Conservation (phyloP, 805 yeast genomes). For the Wickerhamiella musiphila region DNA sequence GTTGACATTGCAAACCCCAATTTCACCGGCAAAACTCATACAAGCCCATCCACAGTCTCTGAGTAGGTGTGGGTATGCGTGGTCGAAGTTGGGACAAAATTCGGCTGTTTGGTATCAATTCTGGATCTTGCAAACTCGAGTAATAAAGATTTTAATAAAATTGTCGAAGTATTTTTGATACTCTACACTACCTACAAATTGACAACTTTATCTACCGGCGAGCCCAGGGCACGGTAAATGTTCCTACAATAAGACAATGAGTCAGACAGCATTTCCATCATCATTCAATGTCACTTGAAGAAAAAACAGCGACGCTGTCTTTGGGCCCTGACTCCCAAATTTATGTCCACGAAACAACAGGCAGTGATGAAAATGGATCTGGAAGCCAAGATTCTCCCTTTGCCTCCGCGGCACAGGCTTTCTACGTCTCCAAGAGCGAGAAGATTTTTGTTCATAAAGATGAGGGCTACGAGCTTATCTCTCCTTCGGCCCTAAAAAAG, state of each 20-base stretch:
- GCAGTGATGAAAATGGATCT: constrained; percentile 29
- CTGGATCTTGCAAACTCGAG: background rate
- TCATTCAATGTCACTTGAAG: constrained; percentile 9
- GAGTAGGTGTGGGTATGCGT: no score
- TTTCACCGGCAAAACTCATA: background rate
- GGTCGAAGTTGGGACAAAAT: no score
- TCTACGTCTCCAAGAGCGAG: constrained; percentile 29
- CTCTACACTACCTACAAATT: no score
- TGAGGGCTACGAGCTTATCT: constrained; percentile 54
- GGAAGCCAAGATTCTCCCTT: constrained; percentile 62
- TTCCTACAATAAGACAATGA: no score
- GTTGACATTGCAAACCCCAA: background rate
- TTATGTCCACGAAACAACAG: constrained; percentile 52
- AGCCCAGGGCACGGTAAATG: no score
- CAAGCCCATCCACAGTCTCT: background rate
- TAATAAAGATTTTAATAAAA: background rate
- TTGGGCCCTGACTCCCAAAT: no score
- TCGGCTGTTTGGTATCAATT: background rate
- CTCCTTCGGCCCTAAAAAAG: constrained; percentile 84
- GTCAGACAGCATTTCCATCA: background rate
- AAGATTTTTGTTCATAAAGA: constrained; percentile 44
- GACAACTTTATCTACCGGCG: no score
- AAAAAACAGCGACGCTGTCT: constrained; percentile 9
- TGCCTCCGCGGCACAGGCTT: constrained; percentile 71
- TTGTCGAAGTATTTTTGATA: no score